Evolutionary conservation across 1,139 yeast species (phyloP).

Genomic region (Chernovozyma sophiae-reginae): DNA sequence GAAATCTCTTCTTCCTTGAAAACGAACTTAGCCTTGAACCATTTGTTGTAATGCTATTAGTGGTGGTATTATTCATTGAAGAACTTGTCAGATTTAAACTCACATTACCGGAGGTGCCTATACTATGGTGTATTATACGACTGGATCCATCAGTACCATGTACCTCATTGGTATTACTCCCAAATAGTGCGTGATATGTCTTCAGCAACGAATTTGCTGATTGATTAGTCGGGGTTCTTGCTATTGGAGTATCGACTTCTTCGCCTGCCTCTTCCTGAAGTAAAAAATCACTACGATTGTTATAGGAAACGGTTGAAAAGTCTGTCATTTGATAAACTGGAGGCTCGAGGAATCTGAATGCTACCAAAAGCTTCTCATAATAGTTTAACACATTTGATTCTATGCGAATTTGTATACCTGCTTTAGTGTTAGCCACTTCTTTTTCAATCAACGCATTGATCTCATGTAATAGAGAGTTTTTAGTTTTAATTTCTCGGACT

Average conservation of each 20-base stretch:
- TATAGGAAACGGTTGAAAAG: slow-evolving; percentile 1
- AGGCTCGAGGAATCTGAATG: slow-evolving; percentile 34
- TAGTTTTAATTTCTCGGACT: slow-evolving; percentile 31
- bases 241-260: slow-evolving; percentile 13
- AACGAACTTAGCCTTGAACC: slow-evolving; percentile 1
- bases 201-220: slow-evolving; percentile 16
- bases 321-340: slow-evolving; percentile 11
- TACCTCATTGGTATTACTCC: slow-evolving; percentile 1
- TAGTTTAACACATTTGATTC: slow-evolving; percentile 31
- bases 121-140: too few relatives aligned
- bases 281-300: slow-evolving; percentile 11
- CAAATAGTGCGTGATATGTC: slow-evolving; percentile 16
- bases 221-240: slow-evolving; percentile 19
- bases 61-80: slow-evolving; percentile 7
- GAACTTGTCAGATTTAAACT: too few relatives aligned
- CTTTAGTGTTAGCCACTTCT: slow-evolving; percentile 14
- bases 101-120: too few relatives aligned
- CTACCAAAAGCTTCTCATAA: slow-evolving; percentile 33
- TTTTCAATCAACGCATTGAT: slow-evolving; percentile 29
- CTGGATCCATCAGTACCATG: too few relatives aligned
- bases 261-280: slow-evolving; percentile 28
- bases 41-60: slow-evolving; percentile 2
- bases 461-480: slow-evolving; percentile 32
- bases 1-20: slow-evolving; percentile 7
- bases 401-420: slow-evolving; percentile 11